Percentiles rank a stretch among this genome's conserved stretches.
These are phyloP conservation scores for Chlamydomonas sp. DNA, from an alignment of 139 green algal species.

Conservation along the genomic window DNA sequence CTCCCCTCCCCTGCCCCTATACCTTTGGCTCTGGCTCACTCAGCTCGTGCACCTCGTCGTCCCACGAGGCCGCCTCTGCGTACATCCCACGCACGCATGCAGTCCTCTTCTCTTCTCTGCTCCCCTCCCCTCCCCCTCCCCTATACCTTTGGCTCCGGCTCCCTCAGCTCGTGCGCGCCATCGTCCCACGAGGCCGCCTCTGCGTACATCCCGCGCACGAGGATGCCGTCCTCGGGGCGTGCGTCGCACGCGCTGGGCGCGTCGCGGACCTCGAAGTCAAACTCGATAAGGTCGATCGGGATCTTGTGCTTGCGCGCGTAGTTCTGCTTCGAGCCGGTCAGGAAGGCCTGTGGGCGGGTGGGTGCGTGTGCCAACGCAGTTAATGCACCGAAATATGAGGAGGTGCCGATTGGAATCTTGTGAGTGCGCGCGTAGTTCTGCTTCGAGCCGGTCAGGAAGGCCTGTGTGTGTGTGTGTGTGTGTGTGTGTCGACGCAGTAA, in stretches of 20 bases:
- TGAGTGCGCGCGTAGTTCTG: slow-evolving; percentile 78
- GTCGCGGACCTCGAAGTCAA: slow-evolving; percentile 35
- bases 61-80: slow-evolving; percentile 62
- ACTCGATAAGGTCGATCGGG: slow-evolving; percentile 59
- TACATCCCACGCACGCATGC: slow-evolving; percentile 51
- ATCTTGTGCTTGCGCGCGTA: slow-evolving; percentile 59
- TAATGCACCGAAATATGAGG: neutral
- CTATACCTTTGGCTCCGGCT: slow-evolving; percentile 46
- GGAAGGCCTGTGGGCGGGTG: slow-evolving; percentile 61
- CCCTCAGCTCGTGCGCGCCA: slow-evolving; percentile 31
- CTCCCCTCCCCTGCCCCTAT: neutral
- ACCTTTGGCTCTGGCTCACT: slow-evolving; percentile 52
- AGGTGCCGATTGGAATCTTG: slow-evolving; percentile 71
- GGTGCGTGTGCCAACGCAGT: neutral
- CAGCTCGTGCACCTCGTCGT: slow-evolving; percentile 35
- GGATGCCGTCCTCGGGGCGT: slow-evolving; percentile 55
- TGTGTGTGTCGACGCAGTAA: slow-evolving; percentile 14
- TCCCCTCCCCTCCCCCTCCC: neutral
- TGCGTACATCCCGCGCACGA: slow-evolving; percentile 55
- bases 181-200: slow-evolving; percentile 62
- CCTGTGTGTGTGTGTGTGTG: slow-evolving; percentile 40
- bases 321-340: slow-evolving; percentile 76
- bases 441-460: slow-evolving; percentile 72
- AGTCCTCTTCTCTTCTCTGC: neutral
- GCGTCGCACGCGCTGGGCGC: neutral